These are phyloP conservation scores for Aspergillus fumigatiaffinis DNA, from an alignment of 2,329 filamentous ascomycete species.

Conservation along the genomic window DNA sequence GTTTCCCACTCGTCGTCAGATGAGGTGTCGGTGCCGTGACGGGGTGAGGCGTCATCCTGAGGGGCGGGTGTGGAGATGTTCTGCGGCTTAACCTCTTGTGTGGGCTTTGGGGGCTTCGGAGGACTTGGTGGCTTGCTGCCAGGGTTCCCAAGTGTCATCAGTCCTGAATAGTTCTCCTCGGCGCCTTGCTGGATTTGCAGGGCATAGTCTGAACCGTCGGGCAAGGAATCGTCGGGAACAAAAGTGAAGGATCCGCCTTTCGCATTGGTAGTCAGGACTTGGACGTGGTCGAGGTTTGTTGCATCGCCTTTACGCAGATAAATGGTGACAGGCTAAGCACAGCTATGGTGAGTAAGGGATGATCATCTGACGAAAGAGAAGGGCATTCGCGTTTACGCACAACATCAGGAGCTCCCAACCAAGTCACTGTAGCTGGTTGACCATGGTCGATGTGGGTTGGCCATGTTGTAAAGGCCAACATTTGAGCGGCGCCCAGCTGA, in stretches of 20 bases:
- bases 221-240: conserved; percentile 45
- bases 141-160: conserved; percentile 40
- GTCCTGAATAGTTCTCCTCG: conserved; percentile 54
- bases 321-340: conserved; percentile 49
- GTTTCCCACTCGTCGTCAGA: conserved; percentile 7
- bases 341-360: conserved; percentile 11
- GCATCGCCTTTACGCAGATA: conserved; percentile 52
- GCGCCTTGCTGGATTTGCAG: conserved; percentile 54
- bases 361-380: neutral
- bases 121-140: conserved; percentile 26
- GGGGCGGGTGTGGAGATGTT: neutral
- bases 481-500: conserved; percentile 45
- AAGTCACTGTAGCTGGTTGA: conserved; percentile 47
- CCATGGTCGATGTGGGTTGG: conserved; percentile 48
- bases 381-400: conserved; percentile 17
- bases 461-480: conserved; percentile 51
- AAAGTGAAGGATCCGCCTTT: conserved; percentile 49
- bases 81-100: neutral
- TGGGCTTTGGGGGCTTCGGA: neutral
- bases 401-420: conserved; percentile 40
- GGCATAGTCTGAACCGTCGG: conserved; percentile 51
- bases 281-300: conserved; percentile 48
- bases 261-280: conserved; percentile 45
- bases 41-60: conserved; percentile 1
- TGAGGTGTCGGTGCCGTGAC: conserved; percentile 12